phyloP scores from a whole-genome alignment of 139 green algal species.

The Chlamydomonas schloesseri region DNA sequence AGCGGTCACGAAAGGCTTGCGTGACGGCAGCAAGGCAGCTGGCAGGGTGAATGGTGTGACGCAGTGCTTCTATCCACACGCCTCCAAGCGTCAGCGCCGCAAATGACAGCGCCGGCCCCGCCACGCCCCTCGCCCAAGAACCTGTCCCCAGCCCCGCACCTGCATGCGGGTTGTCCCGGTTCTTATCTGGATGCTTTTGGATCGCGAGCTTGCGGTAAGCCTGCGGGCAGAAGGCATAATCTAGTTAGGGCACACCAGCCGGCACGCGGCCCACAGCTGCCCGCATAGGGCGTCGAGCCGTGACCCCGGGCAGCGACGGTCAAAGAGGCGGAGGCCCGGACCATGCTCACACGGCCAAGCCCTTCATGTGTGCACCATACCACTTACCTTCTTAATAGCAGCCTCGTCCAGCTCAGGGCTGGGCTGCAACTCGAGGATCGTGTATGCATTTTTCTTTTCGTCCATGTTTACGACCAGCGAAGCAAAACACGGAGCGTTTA shows the following conservation, averaged over 20 bases:
- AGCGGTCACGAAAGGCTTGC: not conserved
- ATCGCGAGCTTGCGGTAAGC: conserved; percentile 81
- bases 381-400: conserved; percentile 75
- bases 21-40: not conserved
- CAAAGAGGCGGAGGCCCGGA: too few relatives aligned
- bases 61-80: too few relatives aligned
- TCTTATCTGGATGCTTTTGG: conserved; percentile 88
- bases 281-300: too few relatives aligned
- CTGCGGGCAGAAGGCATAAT: too few relatives aligned
- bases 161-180: conserved; percentile 71
- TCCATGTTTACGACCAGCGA: not conserved
- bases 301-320: too few relatives aligned
- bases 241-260: too few relatives aligned
- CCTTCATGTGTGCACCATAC: not conserved
- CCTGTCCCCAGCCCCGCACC: conserved; percentile 25
- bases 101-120: too few relatives aligned
- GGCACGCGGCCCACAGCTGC: too few relatives aligned
- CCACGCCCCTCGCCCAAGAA: too few relatives aligned
- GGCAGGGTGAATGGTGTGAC: not conserved
- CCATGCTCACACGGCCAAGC: too few relatives aligned
- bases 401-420: conserved; percentile 61
- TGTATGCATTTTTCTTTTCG: conserved; percentile 56
- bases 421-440: conserved; percentile 69
- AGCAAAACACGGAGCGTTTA: too few relatives aligned
- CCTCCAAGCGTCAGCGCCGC: too few relatives aligned